These are phyloP conservation scores for Clarireedia monteithiana DNA, from an alignment of 2,329 filamentous ascomycete genomes.

Conservation along the genomic window DNA sequence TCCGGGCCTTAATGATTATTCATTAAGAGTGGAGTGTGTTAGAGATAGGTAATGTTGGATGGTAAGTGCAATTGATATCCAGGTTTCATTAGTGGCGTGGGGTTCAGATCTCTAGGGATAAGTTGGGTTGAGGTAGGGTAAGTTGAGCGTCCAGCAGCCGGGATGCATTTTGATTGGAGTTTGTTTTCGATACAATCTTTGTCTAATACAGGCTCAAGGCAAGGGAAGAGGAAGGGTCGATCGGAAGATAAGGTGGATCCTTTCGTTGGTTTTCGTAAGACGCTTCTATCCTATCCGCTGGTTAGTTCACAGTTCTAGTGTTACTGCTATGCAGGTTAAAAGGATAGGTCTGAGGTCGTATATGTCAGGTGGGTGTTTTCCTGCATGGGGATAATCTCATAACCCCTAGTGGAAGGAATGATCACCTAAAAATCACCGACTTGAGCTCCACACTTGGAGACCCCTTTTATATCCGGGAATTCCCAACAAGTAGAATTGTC, in stretches of 20 bases:
- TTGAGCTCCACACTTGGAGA: not conserved
- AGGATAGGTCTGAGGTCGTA: not conserved
- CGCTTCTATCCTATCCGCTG: not conserved
- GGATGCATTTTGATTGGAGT: not conserved
- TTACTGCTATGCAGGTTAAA: not conserved
- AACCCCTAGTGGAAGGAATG: not conserved
- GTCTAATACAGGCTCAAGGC: not conserved
- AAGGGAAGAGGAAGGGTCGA: not conserved
- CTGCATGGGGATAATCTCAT: not conserved
- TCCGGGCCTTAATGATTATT: not conserved
- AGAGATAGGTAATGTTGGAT: not conserved
- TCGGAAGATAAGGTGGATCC: not conserved
- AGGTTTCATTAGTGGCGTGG: not conserved
- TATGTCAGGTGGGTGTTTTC: conserved; percentile 6
- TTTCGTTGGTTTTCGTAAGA: conserved; percentile 6
- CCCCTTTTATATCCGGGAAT: not conserved
- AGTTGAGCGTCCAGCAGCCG: not conserved
- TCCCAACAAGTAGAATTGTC: not conserved
- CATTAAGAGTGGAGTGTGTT: not conserved
- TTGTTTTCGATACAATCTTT: not conserved
- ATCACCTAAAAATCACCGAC: not conserved
- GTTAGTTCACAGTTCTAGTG: not conserved
- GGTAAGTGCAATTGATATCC: not conserved
- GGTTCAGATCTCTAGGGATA: not conserved
- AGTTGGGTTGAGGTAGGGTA: not conserved